Conservation (phyloP, 2,329 filamentous ascomycete genomes). For the Fusarium tjaetaba region DNA sequence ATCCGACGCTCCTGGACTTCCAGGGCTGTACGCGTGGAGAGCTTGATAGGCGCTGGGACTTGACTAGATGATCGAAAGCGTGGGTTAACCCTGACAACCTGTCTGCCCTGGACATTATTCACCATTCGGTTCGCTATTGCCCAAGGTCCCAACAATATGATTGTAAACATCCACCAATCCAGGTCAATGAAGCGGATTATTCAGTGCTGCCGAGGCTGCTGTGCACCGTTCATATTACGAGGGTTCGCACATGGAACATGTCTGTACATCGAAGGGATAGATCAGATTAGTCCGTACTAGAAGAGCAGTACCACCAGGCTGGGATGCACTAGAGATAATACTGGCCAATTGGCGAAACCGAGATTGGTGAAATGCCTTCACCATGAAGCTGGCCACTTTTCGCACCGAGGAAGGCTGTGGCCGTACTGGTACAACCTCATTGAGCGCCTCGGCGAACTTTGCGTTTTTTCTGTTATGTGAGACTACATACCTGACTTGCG, state of each 20-base stretch:
- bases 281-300: slow-evolving; percentile 26
- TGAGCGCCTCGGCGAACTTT: slow-evolving; percentile 26
- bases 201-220: slow-evolving; percentile 8
- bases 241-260: slow-evolving; percentile 25
- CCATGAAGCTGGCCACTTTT: slow-evolving; percentile 9
- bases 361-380: slow-evolving; percentile 23
- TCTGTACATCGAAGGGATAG: slow-evolving; percentile 16
- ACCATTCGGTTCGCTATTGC: slow-evolving; percentile 14
- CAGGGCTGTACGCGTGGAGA: slow-evolving; percentile 19
- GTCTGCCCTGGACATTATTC: slow-evolving; percentile 30
- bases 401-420: slow-evolving; percentile 18
- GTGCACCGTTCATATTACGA: slow-evolving; percentile 1
- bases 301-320: slow-evolving; percentile 28
- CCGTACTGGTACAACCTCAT: slow-evolving; percentile 3
- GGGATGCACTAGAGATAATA: slow-evolving; percentile 28
- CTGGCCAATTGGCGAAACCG: slow-evolving; percentile 28
- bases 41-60: slow-evolving; percentile 14
- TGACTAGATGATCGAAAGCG: slow-evolving; percentile 20
- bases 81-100: slow-evolving; percentile 34
- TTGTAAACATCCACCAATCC: slow-evolving; percentile 35
- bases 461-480: slow-evolving; percentile 15
- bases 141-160: slow-evolving; percentile 27
- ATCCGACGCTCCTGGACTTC: slow-evolving; percentile 34
- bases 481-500: slow-evolving; percentile 3
- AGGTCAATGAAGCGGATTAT: slow-evolving; percentile 8